Evolutionary conservation across 768 basidiomycete genomes (phyloP).

Genomic region (Xerocomus brunneocitrinus): DNA sequence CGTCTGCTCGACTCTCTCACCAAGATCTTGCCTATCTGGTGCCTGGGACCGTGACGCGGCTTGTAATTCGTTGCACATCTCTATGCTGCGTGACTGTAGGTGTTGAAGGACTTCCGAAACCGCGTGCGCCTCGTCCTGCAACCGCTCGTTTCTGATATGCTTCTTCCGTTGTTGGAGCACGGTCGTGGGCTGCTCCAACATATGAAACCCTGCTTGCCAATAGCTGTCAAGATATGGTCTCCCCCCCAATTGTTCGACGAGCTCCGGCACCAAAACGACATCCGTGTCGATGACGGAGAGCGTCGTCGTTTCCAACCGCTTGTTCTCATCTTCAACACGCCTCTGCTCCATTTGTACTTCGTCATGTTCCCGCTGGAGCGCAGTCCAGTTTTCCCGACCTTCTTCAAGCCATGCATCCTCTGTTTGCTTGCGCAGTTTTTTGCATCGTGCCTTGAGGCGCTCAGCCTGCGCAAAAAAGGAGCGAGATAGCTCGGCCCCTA

Average conservation of each 20-base stretch:
- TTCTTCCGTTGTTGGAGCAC: neutral
- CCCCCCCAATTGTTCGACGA: neutral
- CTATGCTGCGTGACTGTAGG: neutral
- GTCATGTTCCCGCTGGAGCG: neutral
- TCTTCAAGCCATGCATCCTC: neutral
- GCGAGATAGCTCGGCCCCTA: conserved; percentile 46
- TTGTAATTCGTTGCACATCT: neutral
- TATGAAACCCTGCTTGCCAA: neutral
- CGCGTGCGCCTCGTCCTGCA: neutral
- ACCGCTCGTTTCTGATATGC: neutral
- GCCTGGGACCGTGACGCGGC: neutral
- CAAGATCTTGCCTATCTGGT: neutral
- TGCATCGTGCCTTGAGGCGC: conserved; percentile 30
- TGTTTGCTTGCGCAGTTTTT: neutral
- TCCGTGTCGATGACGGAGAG: neutral
- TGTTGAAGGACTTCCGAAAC: neutral
- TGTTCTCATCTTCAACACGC: neutral
- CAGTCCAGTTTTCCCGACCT: neutral
- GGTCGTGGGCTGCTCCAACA: neutral
- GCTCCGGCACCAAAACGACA: neutral
- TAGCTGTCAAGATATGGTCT: neutral
- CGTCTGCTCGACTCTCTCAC: neutral
- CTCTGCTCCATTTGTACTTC: neutral
- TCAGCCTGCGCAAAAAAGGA: conserved; percentile 45
- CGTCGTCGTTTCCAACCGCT: neutral